A percentile compares a stretch with the other conserved stretches of the same genome.
Conservation (phyloP, 1,284 basidiomycete genomes). For the Ganoderma lingzhi region DNA sequence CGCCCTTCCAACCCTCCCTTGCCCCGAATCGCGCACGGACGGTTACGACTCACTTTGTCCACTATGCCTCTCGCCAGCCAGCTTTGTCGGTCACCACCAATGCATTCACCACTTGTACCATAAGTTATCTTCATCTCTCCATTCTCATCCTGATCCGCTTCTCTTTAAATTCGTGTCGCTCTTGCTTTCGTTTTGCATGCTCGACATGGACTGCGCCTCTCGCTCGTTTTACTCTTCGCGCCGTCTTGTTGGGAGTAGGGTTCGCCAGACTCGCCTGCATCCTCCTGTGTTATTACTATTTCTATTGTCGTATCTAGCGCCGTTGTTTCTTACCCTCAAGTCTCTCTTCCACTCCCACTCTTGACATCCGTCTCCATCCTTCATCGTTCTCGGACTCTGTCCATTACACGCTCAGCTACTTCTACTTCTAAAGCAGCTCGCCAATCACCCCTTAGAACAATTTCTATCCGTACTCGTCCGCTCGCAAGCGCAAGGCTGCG, state of each 20-base stretch:
- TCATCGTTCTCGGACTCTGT: neutral
- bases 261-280: constrained; percentile 28
- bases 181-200: constrained; percentile 31
- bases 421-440: constrained; percentile 11
- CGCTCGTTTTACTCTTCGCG: constrained; percentile 29
- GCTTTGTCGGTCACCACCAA: constrained; percentile 25
- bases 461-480: constrained; percentile 22
- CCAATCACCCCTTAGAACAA: constrained; percentile 2
- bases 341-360: neutral
- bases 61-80: constrained; percentile 33
- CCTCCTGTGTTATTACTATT: constrained; percentile 37
- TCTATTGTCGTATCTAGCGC: constrained; percentile 22
- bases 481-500: constrained; percentile 16
- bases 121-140: constrained; percentile 29
- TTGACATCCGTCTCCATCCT: neutral
- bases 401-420: constrained; percentile 6
- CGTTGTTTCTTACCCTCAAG: neutral
- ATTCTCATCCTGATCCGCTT: constrained; percentile 24
- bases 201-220: constrained; percentile 28
- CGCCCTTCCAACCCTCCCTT: constrained; percentile 33
- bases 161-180: constrained; percentile 24
- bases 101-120: constrained; percentile 26
- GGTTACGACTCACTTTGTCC: constrained; percentile 34
- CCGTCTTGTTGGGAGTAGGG: constrained; percentile 30
- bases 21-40: constrained; percentile 30